These are phyloP conservation scores for Cnidoscolus chayamansa DNA, from an alignment of 441 rosid species.

Conservation along the genomic window DNA sequence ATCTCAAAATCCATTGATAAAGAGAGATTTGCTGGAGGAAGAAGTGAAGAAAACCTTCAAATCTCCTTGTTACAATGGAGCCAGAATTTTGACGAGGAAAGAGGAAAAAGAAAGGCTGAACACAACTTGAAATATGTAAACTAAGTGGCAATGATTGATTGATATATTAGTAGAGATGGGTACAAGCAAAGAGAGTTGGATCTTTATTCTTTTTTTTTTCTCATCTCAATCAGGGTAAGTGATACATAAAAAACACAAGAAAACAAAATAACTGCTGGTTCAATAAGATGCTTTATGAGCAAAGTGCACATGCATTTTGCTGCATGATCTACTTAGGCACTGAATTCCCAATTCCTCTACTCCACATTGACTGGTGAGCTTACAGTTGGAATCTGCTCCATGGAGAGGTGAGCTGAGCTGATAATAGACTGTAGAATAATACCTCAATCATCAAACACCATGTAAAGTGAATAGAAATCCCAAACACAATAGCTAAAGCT, in stretches of 20 bases:
- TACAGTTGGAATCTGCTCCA: constrained; percentile 17
- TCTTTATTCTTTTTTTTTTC: constrained; percentile 18
- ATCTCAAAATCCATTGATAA: too few relatives aligned
- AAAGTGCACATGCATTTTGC: constrained; percentile 14
- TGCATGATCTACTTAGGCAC: constrained; percentile 13
- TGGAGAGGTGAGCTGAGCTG: background rate
- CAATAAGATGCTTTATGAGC: background rate
- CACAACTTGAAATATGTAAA: background rate
- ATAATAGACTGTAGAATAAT: background rate
- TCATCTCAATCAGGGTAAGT: constrained; percentile 13
- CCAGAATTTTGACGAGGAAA: background rate
- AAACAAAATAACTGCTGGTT: background rate
- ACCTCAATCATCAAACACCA: constrained; percentile 3
- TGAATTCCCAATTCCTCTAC: constrained; percentile 24
- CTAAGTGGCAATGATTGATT: background rate
- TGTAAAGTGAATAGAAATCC: constrained; percentile 18
- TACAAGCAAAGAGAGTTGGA: constrained; percentile 3
- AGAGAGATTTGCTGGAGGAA: too few relatives aligned
- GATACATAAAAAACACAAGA: constrained; percentile 5
- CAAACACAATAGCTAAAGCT: constrained; percentile 13
- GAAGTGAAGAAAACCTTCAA: too few relatives aligned
- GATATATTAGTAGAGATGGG: background rate
- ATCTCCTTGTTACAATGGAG: too few relatives aligned
- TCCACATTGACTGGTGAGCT: too few relatives aligned
- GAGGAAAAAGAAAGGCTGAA: background rate